phyloP scores from a whole-genome alignment of 768 basidiomycete genomes.

The Rhizopogon vinicolor region DNA sequence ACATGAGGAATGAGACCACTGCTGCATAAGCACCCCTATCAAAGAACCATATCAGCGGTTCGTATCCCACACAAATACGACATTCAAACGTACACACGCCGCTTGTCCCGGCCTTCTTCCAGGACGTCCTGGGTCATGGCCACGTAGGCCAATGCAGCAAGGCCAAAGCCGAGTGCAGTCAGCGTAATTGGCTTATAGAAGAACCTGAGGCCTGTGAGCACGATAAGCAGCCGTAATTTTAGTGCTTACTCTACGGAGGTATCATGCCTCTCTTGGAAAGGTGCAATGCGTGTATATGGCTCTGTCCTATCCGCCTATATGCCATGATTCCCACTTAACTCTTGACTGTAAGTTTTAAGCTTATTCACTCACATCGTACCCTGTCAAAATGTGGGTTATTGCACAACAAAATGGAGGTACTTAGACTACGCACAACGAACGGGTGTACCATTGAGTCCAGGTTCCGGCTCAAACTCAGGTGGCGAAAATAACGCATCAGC shows the following conservation, averaged over 20 bases:
- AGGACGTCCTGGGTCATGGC: conserved; percentile 83
- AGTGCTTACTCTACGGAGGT: conserved; percentile 71
- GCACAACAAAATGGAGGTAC: background rate
- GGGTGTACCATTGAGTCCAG: conserved; percentile 69
- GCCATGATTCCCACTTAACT: conserved; percentile 11
- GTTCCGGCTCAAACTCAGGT: conserved; percentile 59
- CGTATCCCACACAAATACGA: background rate
- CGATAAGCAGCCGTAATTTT: background rate
- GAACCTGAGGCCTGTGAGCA: conserved; percentile 48
- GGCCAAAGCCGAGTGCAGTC: conserved; percentile 61
- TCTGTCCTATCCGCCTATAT: conserved; percentile 77
- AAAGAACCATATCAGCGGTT: background rate
- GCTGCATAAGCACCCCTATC: conserved; percentile 74
- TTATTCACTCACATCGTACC: conserved; percentile 73
- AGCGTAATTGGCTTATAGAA: conserved; percentile 84
- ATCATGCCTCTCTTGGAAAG: conserved; percentile 81
- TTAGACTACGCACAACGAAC: conserved; percentile 65
- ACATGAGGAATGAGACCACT: conserved; percentile 67
- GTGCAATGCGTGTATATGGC: conserved; percentile 75
- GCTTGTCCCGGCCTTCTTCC: conserved; percentile 78
- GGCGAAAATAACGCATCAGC: conserved; percentile 32
- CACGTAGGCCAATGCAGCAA: conserved; percentile 71
- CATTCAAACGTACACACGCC: conserved; percentile 57
- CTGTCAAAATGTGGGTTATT: conserved; percentile 29
- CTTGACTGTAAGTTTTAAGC: conserved; percentile 2